Evolutionary conservation across 2,329 filamentous ascomycete genomes (phyloP).

Genomic region (Aureobasidium vineae): DNA sequence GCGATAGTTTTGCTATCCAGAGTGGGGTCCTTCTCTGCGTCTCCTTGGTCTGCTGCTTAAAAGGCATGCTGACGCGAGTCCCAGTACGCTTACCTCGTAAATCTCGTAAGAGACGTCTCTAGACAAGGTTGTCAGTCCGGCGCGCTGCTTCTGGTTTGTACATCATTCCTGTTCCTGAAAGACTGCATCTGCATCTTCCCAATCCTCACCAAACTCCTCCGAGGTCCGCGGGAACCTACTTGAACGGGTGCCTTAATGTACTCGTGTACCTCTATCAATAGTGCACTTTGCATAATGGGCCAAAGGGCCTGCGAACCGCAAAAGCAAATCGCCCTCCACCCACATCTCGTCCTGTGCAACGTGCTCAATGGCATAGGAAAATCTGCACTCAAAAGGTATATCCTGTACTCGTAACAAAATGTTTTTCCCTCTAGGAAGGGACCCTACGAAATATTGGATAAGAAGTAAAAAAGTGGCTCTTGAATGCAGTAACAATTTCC

Average conservation of each 20-base stretch:
- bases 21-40: conserved; percentile 7
- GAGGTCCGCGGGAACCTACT: conserved; percentile 8
- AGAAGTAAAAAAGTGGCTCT: conserved; percentile 3
- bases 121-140: not conserved
- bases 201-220: not conserved
- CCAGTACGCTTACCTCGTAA: not conserved
- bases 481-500: conserved; percentile 17
- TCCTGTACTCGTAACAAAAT: not conserved
- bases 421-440: not conserved
- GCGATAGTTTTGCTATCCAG: not conserved
- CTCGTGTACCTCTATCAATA: conserved; percentile 16
- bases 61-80: not conserved
- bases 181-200: not conserved
- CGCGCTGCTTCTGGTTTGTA: not conserved
- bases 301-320: not conserved
- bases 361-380: not conserved
- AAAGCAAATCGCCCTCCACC: not conserved
- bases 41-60: not conserved
- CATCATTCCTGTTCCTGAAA: conserved; percentile 17
- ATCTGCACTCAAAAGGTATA: not conserved
- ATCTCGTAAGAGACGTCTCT: conserved; percentile 19
- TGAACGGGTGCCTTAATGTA: not conserved
- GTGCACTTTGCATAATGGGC: not conserved
- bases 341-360: not conserved
- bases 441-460: not conserved